Percentiles rank a stretch among this genome's conserved stretches.
phyloP scores from a whole-genome alignment of 192 early-diverging fungal genomes.

The Ambispora gerdemannii region DNA sequence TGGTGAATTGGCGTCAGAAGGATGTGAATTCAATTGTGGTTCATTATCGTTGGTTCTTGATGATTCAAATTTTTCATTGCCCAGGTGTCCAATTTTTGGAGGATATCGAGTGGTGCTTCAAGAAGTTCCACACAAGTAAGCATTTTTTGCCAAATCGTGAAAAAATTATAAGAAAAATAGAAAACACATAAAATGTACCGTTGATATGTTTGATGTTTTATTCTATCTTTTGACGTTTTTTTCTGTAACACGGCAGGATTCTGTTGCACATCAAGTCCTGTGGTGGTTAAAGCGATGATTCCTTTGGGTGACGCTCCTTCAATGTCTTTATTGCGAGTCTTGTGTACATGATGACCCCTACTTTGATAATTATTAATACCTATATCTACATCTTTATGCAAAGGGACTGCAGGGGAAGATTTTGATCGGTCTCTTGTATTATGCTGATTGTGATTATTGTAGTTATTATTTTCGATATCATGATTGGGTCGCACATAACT shows the following conservation, averaged over 20 bases:
- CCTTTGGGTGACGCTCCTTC: slow-evolving; percentile 11
- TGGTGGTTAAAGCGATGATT: too few relatives aligned
- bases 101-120: neutral
- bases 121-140: too few relatives aligned
- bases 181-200: neutral
- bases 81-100: neutral
- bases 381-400: neutral
- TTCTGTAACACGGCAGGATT: neutral
- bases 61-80: slow-evolving; percentile 8
- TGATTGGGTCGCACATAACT: neutral
- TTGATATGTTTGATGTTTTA: neutral
- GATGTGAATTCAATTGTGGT: slow-evolving; percentile 6
- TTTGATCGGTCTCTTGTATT: slow-evolving; percentile 13
- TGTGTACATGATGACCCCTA: neutral
- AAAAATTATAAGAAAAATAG: neutral
- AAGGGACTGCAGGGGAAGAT: slow-evolving; percentile 20
- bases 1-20: slow-evolving; percentile 25
- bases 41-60: neutral
- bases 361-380: neutral
- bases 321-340: neutral
- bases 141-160: neutral
- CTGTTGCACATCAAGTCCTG: neutral
- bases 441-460: neutral
- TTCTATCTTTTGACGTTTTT: slow-evolving; percentile 6
- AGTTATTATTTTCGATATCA: slow-evolving; percentile 28